Conservation (phyloP, 176 grass and related monocot species). For the Oryza longistaminata region DNA sequence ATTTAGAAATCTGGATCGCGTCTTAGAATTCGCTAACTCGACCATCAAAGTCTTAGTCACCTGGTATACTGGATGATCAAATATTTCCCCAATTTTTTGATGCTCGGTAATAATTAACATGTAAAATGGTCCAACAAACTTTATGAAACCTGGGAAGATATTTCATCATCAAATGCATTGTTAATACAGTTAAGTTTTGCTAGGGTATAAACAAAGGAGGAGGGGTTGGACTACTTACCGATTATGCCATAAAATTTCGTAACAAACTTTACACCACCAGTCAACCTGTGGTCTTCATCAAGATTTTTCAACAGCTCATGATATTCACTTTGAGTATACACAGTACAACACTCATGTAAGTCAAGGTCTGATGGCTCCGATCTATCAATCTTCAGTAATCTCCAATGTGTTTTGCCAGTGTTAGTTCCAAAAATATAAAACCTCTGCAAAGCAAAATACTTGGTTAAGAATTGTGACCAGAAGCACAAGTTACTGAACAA, state of each 20-base stretch:
- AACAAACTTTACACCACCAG: slow-evolving; percentile 88
- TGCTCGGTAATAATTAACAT: slow-evolving; percentile 88
- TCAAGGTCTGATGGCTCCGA: slow-evolving; percentile 66
- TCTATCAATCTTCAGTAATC: slow-evolving; percentile 78
- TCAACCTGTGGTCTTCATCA: slow-evolving; percentile 57
- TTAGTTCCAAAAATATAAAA: slow-evolving; percentile 86
- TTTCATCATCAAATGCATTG: slow-evolving; percentile 22
- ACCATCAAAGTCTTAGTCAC: slow-evolving; percentile 70
- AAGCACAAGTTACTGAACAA: slow-evolving; percentile 4
- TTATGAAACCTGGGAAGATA: slow-evolving; percentile 73
- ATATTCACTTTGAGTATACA: slow-evolving; percentile 63
- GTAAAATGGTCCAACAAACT: slow-evolving; percentile 87
- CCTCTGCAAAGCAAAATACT: slow-evolving; percentile 47
- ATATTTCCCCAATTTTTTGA: slow-evolving; percentile 76
- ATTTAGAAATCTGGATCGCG: slow-evolving; percentile 39
- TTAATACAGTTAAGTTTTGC: not conserved
- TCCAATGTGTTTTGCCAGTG: slow-evolving; percentile 57
- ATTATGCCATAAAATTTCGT: slow-evolving; percentile 88
- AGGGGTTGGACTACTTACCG: slow-evolving; percentile 40
- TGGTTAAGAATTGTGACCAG: slow-evolving; percentile 18
- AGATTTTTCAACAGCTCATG: slow-evolving; percentile 54
- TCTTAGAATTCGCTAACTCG: slow-evolving; percentile 62
- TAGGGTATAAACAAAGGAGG: not conserved
- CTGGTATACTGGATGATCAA: slow-evolving; percentile 79
- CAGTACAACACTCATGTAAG: slow-evolving; percentile 66